Conservation (phyloP, 2,329 filamentous ascomycete genomes). For the Apiospora koreana region DNA sequence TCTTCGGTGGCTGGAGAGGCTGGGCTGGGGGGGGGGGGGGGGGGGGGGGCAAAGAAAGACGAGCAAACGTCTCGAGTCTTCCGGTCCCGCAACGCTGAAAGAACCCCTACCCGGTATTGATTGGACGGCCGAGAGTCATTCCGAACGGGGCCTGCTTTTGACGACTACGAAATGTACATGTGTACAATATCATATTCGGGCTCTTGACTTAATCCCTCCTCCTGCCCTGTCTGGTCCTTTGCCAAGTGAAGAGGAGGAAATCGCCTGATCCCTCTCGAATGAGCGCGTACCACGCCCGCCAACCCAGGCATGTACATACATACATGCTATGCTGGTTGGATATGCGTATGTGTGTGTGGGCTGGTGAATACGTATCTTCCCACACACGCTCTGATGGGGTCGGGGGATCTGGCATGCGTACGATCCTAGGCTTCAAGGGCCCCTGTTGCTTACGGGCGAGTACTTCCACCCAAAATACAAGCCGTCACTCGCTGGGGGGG, state of each 20-base stretch:
- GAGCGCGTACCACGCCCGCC: not conserved
- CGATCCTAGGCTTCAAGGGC: constrained; percentile 11
- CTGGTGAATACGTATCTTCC: constrained; percentile 8
- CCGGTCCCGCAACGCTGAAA: constrained; percentile 10
- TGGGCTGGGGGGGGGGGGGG: not conserved
- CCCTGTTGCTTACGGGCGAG: constrained; percentile 2
- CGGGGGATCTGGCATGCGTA: constrained; percentile 11
- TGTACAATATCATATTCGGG: not conserved
- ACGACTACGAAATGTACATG: not conserved
- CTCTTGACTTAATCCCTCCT: constrained; percentile 2
- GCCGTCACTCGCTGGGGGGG: not conserved
- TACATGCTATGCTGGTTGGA: not conserved
- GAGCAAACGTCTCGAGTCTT: constrained; percentile 2
- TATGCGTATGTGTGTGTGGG: constrained; percentile 4
- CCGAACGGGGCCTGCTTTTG: not conserved
- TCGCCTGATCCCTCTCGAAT: constrained; percentile 7
- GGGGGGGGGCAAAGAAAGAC: not conserved
- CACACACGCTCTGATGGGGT: constrained; percentile 5
- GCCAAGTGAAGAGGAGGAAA: constrained; percentile 2
- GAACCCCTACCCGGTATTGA: constrained; percentile 4
- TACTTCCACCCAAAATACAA: not conserved
- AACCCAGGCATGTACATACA: not conserved
- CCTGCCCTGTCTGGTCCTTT: constrained; percentile 3
- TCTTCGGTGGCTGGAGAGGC: constrained; percentile 8
- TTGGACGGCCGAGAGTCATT: constrained; percentile 10